Base-by-base conservation (phyloP, 352 stramenopile species). In the Stephanocyclus meneghinianus region DNA sequence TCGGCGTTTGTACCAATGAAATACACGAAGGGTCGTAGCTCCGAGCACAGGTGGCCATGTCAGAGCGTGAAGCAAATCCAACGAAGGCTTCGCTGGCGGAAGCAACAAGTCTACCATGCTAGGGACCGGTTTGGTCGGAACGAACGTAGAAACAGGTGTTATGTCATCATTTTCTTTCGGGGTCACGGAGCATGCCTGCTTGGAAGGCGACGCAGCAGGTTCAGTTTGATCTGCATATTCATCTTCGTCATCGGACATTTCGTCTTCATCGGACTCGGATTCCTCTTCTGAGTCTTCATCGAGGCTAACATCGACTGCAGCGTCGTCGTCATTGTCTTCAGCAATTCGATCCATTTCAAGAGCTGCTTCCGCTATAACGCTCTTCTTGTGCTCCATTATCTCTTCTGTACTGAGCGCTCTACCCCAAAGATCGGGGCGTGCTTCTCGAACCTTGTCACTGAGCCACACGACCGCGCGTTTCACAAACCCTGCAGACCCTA, bases 91-190 rank as follows among this genome's bases (percentile, higher is more conserved):
- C 0, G 45, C 67, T 44, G 86, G 86, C 35, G 88, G 88, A 3
- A 93, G 76, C n/a, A 93, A 78, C 47, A 93, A 69, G 76, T 93
- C 88, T 2, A 91, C 83, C 63, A 93, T 42, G 48, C 81, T 86
- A 40, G 88, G 88, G 21, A 81, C 70, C 57, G 88, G 86, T 74
- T 88, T 89, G 29, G 64, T 60, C 35, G 88, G 88, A 68, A 91
- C 79, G 29, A 76, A 86, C 18, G 86, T 88, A n/a, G 71, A 78
- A 13, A 89, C 82, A 40, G 78, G 71, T 11, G 59, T 80, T 67
- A 66, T 72, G 15, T 68, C 70, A 75, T 89, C 80, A 57, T 80
- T 80, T 71, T 91, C 81, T 47, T 85, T 81, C 13, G 57, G 40
- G 11, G 80, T 76, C 16, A 71, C 45, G n/a, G 76, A 71, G 16